phyloP scores from a whole-genome alignment of 495 filamentous ascomycete genomes.

The Thermothielavioides terrestris region DNA sequence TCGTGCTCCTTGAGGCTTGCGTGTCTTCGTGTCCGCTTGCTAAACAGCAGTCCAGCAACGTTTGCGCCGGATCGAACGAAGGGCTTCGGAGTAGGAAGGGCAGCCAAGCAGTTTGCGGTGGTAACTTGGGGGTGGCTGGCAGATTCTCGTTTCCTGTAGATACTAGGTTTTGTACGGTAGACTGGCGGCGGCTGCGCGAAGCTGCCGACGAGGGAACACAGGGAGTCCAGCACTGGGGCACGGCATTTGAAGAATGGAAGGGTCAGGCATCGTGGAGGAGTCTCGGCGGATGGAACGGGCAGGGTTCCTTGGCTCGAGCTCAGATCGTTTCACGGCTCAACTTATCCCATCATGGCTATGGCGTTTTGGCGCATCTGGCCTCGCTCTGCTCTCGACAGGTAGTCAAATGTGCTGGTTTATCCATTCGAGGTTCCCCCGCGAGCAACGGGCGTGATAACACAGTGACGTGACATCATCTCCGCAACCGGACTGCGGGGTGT shows the following conservation, averaged over 20 bases:
- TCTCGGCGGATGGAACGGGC: not conserved
- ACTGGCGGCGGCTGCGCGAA: not conserved
- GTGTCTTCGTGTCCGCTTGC: not conserved
- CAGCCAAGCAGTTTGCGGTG: not conserved
- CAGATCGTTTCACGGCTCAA: not conserved
- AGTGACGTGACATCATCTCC: conserved; percentile 14
- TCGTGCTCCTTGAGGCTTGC: not conserved
- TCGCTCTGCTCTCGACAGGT: no score
- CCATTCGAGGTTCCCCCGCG: no score
- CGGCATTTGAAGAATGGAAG: not conserved
- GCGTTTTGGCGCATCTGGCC: conserved; percentile 1
- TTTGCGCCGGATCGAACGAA: not conserved
- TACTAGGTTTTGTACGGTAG: not conserved
- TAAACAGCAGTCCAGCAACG: not conserved
- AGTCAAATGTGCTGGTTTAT: no score
- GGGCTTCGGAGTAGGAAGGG: not conserved
- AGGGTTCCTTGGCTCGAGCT: not conserved
- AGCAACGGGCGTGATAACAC: not conserved
- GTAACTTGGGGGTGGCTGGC: not conserved
- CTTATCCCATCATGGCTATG: conserved; percentile 1
- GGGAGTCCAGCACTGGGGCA: conserved; percentile 1
- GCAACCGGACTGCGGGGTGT: conserved; percentile 12
- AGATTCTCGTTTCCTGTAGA: no score
- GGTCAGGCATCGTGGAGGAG: not conserved
- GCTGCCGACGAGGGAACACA: not conserved